Evolutionary conservation across 2,329 filamentous ascomycete species (phyloP), one percentile per base, ranked within the genome.

Genomic region (Cladosporium sp.): DNA sequence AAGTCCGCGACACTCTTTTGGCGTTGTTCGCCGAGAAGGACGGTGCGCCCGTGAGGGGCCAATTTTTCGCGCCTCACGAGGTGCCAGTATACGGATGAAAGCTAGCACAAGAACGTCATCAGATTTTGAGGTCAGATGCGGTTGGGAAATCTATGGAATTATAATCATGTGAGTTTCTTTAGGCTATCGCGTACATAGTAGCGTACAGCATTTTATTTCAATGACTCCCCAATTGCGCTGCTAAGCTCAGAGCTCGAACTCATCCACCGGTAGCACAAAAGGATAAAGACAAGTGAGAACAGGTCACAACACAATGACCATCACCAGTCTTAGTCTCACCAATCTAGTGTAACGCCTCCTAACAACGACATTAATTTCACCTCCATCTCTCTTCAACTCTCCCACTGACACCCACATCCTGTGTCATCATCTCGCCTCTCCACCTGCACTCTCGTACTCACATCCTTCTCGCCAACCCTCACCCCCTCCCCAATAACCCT

Each of bases 1-100:
- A 92, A 78, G 85, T 92, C 44, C 82, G 85, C 59, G 93, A 97
- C 79, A 92, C 92, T 26, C 78, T 97, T 64, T 89, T 89, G 73
- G 89, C 84, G 44, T 83, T 92, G 28, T 82, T 92, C 69, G 88
- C 85, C 10, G 84, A 83, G 29, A 89, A 88, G 78, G 74, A 71
- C 57, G 67, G 65, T 26, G 64, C 69, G 33, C 66, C 70, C 4
- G 62, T 67, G 1, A 52, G 64, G 37, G 55, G 50, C 29, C 65
- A 62, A 12, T 49, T 65, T 6, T 62, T 70, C 44, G 66, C 65
- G 18, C 63, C 65, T 28, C 65, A 69, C 46, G 60, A 67, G 35
- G 68, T 69, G 33, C 52, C 67, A 14, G 67, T 63, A 21, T 65
- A 69, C 40, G 31, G 37, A 37, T 65, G 40, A 59, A n/a, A 59